A percentile compares a stretch with the other conserved stretches of the same genome.
Conservation (phyloP, 345 rosid species). For the Citrus mangshanensis region DNA sequence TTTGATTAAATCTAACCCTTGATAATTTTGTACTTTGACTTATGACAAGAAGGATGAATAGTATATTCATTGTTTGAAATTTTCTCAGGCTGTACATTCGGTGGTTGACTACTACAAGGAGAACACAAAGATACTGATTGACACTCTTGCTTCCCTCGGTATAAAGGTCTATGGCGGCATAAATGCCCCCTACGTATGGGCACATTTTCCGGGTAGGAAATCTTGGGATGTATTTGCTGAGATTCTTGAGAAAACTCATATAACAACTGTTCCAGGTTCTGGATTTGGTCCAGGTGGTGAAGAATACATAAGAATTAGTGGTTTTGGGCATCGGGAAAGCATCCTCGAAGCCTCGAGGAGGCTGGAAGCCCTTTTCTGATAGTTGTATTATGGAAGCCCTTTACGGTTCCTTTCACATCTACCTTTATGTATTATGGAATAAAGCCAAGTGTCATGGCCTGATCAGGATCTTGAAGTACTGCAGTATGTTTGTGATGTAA, state of each 20-base stretch:
- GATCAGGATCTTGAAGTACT: neutral
- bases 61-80: neutral
- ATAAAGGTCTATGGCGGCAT: constrained; percentile 59
- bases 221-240: constrained; percentile 74
- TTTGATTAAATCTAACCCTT: too few relatives aligned
- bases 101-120: constrained; percentile 56
- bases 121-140: constrained; percentile 51
- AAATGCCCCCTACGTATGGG: constrained; percentile 82
- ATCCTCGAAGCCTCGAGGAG: constrained; percentile 69
- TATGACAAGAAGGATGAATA: neutral
- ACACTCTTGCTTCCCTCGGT: constrained; percentile 46
- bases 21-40: neutral
- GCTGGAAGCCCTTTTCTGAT: constrained; percentile 26
- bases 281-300: constrained; percentile 88
- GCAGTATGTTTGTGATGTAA: neutral
- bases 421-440: neutral
- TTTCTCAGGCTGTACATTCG: neutral
- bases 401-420: neutral
- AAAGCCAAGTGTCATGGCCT: neutral
- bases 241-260: constrained; percentile 65
- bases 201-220: constrained; percentile 52
- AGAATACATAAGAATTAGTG: constrained; percentile 65
- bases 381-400: neutral
- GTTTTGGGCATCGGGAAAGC: constrained; percentile 48
- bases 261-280: constrained; percentile 68